Conservation (phyloP, 2,329 filamentous ascomycete species). For the Botrytis porri region DNA sequence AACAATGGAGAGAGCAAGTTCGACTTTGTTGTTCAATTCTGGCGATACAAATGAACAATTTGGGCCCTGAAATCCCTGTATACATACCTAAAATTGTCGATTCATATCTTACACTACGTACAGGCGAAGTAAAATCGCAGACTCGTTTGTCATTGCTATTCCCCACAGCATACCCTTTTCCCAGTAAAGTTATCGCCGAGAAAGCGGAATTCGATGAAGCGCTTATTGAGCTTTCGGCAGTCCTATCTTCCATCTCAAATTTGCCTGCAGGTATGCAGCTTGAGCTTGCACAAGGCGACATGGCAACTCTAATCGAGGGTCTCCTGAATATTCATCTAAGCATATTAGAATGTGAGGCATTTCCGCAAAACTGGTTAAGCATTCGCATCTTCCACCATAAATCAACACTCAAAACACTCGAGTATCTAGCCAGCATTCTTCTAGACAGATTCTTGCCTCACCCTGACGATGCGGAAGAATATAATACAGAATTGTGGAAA, state of each 20-base stretch:
- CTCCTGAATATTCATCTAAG: constrained; percentile 83
- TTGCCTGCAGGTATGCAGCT: constrained; percentile 71
- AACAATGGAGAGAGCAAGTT: constrained; percentile 90
- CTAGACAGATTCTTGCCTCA: constrained; percentile 82
- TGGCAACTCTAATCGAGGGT: constrained; percentile 72
- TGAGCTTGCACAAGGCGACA: constrained; percentile 70
- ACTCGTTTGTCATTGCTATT: constrained; percentile 82
- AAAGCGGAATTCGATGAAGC: constrained; percentile 73
- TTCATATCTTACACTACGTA: constrained; percentile 77
- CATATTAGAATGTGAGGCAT: constrained; percentile 84
- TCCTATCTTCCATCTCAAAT: constrained; percentile 78
- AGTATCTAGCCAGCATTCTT: constrained; percentile 76
- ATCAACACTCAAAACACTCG: constrained; percentile 79
- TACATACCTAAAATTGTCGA: constrained; percentile 90
- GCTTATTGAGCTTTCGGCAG: constrained; percentile 81
- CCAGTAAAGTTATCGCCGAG: constrained; percentile 62
- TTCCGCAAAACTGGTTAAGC: constrained; percentile 86
- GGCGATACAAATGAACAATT: constrained; percentile 75
- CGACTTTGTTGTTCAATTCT: constrained; percentile 90
- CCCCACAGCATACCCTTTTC: constrained; percentile 86
- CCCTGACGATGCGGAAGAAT: constrained; percentile 76
- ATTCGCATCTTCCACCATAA: constrained; percentile 91
- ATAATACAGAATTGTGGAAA: constrained; percentile 93
- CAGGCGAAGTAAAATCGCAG: constrained; percentile 51
- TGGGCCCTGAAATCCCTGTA: constrained; percentile 78